These are phyloP conservation scores for Vickermania ingenoplastis DNA, from an alignment of 208 protist species.

Conservation along the genomic window DNA sequence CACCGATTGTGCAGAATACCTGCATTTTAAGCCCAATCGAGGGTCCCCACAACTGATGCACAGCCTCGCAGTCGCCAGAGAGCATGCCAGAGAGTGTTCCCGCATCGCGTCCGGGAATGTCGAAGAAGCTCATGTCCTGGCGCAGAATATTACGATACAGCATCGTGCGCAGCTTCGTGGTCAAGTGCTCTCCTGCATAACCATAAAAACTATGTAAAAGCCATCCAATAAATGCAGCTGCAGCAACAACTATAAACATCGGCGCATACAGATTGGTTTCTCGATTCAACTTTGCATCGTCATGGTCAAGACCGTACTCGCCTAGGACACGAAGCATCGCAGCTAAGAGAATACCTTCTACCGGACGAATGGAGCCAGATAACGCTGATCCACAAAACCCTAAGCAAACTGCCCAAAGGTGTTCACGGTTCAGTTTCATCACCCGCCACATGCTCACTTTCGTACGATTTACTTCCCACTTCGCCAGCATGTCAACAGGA, in stretches of 20 bases:
- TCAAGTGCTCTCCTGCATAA: slow-evolving; percentile 62
- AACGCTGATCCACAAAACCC: slow-evolving; percentile 46
- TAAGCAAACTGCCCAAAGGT: slow-evolving; percentile 25
- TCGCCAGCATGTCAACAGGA: slow-evolving; percentile 36
- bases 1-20: slow-evolving; percentile 24
- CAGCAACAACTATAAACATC: slow-evolving; percentile 36
- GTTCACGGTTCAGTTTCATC: slow-evolving; percentile 23
- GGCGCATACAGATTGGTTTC: slow-evolving; percentile 33
- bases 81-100: slow-evolving; percentile 64
- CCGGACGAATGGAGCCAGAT: slow-evolving; percentile 24
- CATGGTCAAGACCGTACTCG: slow-evolving; percentile 16
- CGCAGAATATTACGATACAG: slow-evolving; percentile 64
- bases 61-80: slow-evolving; percentile 67
- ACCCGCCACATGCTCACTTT: slow-evolving; percentile 32
- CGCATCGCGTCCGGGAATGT: slow-evolving; percentile 55
- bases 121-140: slow-evolving; percentile 83
- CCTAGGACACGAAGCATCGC: slow-evolving; percentile 30
- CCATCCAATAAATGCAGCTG: slow-evolving; percentile 26
- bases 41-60: slow-evolving; percentile 67
- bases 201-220: slow-evolving; percentile 53
- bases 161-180: slow-evolving; percentile 43
- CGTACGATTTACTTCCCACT: slow-evolving; percentile 41
- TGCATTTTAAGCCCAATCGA: slow-evolving; percentile 55
- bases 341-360: slow-evolving; percentile 36
- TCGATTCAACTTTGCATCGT: slow-evolving; percentile 18